Percentiles rank a stretch among this genome's conserved stretches.
phyloP scores from a whole-genome alignment of 139 green algal genomes.

The Pseudopediastrum boryanum region DNA sequence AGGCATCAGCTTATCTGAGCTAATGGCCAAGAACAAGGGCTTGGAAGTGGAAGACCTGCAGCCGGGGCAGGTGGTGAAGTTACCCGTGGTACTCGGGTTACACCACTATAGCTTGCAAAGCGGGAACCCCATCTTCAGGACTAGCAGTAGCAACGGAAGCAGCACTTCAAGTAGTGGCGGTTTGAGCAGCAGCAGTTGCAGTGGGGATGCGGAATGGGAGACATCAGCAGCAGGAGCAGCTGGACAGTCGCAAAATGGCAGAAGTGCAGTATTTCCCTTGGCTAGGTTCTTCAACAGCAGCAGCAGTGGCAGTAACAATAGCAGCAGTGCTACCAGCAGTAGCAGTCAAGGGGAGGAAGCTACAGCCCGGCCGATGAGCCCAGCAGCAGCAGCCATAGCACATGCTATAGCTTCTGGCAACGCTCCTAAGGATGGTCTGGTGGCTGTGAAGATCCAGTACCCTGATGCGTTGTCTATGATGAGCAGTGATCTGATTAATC shows the following conservation, averaged over 20 bases:
- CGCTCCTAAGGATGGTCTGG: conserved; percentile 65
- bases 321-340: conserved; percentile 10
- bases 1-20: conserved; percentile 59
- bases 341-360: neutral
- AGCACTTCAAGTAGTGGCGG: neutral
- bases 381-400: conserved; percentile 43
- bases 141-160: neutral
- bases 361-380: conserved; percentile 3
- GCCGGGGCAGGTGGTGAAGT: conserved; percentile 31
- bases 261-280: neutral
- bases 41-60: conserved; percentile 6
- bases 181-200: neutral
- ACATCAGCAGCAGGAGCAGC: neutral
- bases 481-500: conserved; percentile 81
- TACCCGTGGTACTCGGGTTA: conserved; percentile 32
- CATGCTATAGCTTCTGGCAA: conserved; percentile 40
- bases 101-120: conserved; percentile 12
- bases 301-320: conserved; percentile 8
- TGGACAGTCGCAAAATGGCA: neutral
- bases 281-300: neutral
- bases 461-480: conserved; percentile 80
- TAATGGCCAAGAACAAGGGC: conserved; percentile 56
- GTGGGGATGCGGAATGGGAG: neutral
- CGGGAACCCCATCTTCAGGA: neutral
- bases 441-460: conserved; percentile 94